Base-by-base conservation (phyloP, 495 filamentous ascomycete species). In the Neurospora terricola region DNA sequence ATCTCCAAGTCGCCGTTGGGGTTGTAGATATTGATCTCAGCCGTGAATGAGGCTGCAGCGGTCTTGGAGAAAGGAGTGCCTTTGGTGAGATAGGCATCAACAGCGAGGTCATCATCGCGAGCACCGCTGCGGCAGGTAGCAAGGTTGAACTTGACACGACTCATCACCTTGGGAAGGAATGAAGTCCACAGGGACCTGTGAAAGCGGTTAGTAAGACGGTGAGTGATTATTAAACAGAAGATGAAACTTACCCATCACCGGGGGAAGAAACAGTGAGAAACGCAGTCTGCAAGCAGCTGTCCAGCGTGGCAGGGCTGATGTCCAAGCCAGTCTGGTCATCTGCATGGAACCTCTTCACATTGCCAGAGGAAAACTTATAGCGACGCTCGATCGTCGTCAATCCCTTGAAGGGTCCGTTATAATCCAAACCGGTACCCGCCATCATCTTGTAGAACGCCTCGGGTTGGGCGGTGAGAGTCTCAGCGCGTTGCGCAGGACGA, bases 251-350 rank as follows among this genome's bases (percentile, higher is more conserved):
- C 42, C 72, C 78, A 48, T 88, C 86, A 18, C 82, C 83, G 3
- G 86, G 85, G 3, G 81, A 81, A 0, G 85, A 81, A 36, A 84
- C 80, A 1, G 85, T 80, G 34, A 84, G 72, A 38, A 87, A 84
- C 0, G 81, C 79, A 0, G 81, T 76, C 59, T 88, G 87, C 40
- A 88, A 83, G 59, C 81, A 84, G 27, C 76, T 78, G 70, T 88
- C 86, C 10, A 88, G 77, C 0, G 82, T 84, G 0, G 81, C 82
- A 14, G 86, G 86, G 72, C 86, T 87, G 69, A 86, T 81, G 73
- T 72, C 36, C 45, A 86, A 70, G 14, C 59, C 72, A 2, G 82
- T 81, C 16, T 78, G 75, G 72, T 81, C 77, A 69, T 83, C 75
- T 4, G 72, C 6, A 30, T 84, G 80, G 30, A 73, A 48, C 37